Percentiles rank a stretch among this genome's conserved stretches.
Evolutionary conservation across 1,139 yeast genomes (phyloP).

Genomic region (Diutina pseudorugosa): DNA sequence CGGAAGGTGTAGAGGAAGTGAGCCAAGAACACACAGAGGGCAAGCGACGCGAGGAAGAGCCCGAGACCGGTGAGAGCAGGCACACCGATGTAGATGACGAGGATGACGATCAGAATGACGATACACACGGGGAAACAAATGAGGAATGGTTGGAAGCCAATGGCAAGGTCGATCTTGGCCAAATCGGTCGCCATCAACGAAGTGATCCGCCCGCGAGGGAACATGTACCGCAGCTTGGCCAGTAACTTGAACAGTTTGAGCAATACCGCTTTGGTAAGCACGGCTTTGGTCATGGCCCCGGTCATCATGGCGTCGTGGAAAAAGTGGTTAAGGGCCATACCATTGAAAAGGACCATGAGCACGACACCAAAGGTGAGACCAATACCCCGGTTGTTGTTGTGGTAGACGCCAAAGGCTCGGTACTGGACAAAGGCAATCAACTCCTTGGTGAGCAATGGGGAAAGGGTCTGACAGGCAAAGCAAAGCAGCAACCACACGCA

Average conservation of each 20-base stretch:
- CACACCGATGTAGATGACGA: constrained; percentile 26
- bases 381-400: constrained; percentile 23
- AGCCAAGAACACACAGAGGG: constrained; percentile 26
- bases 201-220: constrained; percentile 29
- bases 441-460: constrained; percentile 28
- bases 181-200: constrained; percentile 35
- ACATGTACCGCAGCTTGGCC: constrained; percentile 21
- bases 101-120: constrained; percentile 24
- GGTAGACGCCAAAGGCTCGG: constrained; percentile 23
- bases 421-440: constrained; percentile 30
- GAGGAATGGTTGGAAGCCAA: constrained; percentile 34
- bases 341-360: constrained; percentile 26
- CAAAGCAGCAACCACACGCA: constrained; percentile 24
- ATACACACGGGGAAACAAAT: constrained; percentile 35
- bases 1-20: constrained; percentile 18
- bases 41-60: constrained; percentile 26
- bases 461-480: constrained; percentile 26
- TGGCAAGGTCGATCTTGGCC: constrained; percentile 33
- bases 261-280: constrained; percentile 27
- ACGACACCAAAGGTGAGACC: constrained; percentile 32
- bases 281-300: constrained; percentile 34
- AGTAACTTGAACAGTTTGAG: constrained; percentile 28
- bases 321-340: constrained; percentile 30
- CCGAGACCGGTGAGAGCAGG: constrained; percentile 33
- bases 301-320: constrained; percentile 34